Conservation (phyloP, 164 flowering plant species). For the Piper betle region DNA sequence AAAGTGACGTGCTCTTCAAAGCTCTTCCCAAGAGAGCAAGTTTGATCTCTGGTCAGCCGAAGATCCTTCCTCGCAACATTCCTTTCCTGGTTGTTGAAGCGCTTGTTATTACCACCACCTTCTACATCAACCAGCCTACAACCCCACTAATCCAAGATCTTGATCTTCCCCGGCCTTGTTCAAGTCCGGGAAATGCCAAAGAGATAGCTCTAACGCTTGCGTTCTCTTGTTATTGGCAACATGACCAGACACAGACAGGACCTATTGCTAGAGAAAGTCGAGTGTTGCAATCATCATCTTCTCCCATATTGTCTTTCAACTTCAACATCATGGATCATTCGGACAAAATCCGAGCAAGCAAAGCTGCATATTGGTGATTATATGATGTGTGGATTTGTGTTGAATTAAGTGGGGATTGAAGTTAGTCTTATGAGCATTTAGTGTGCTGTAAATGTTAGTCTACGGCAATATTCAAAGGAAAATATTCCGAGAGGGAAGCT, state of each 20-base stretch:
- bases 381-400: no score
- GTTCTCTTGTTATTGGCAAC: not conserved
- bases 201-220: not conserved
- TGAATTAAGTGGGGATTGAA: no score
- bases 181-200: not conserved
- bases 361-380: no score
- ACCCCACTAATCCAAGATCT: not conserved
- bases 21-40: constrained; percentile 7
- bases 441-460: not conserved
- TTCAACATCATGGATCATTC: no score
- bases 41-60: constrained; percentile 10
- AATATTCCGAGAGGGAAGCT: no score
- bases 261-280: not conserved
- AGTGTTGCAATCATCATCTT: not conserved
- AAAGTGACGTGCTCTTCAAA: constrained; percentile 11
- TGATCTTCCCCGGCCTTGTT: not conserved
- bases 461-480: not conserved
- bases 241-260: not conserved
- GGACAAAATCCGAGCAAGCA: no score
- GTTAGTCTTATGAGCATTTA: no score
- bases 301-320: not conserved
- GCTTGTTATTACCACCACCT: not conserved
- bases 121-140: not conserved
- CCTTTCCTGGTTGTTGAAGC: not conserved
- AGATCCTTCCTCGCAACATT: constrained; percentile 6